Evolutionary conservation across 2,329 filamentous ascomycete species (phyloP), one percentile per base, ranked within the genome.

Genomic region (Neonectria coccinea): DNA sequence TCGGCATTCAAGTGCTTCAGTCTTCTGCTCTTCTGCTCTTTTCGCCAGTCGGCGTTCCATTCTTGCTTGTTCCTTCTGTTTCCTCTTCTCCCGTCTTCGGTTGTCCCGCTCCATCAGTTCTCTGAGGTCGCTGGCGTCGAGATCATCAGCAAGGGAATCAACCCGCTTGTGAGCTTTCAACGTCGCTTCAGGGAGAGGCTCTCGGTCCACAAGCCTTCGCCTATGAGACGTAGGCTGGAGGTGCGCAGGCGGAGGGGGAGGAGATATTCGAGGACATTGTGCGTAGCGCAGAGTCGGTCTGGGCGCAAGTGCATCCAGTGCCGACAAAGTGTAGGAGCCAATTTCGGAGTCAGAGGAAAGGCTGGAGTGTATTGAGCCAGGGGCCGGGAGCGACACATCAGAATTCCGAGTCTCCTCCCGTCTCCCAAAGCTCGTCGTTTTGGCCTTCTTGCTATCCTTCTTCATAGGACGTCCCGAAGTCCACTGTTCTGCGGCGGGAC

Each of bases 91-190:
- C 68, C 87, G 89, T 62, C 96, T 87, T 73, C 94, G 88, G 69
- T 90, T 86, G 74, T 99, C 96, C 64, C 96, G 85, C 73, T 99
- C 96, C 87, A 99, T 91, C 31, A 98, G 84, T 75, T 97, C 92
- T 63, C 95, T 88, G 42, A 99, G 78, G 71, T 93, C 94, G 56
- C 91, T 88, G 4, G 96, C 92, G 79, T 93, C 93, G 59, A 99
- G 84, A 64, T 92, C 91, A 75, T 98, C 92, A 22, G 94, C 96
- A 48, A 98, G 80, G 78, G 92, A 81, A 80, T 92, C 80, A 76
- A 92, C 79, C 73, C 88, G 80, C 79, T 90, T 89, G 70, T 88
- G 87, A 3, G 85, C 85, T 68, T 85, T 88, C 29, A 89, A 74
- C 0, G 81, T 84, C 41, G 88, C 89, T 65, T 92, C 88, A 0